A percentile compares a stretch with the other conserved stretches of the same genome.
These are phyloP conservation scores for Magnolia officinalis DNA, from an alignment of 164 flowering plant species.

Conservation along the genomic window DNA sequence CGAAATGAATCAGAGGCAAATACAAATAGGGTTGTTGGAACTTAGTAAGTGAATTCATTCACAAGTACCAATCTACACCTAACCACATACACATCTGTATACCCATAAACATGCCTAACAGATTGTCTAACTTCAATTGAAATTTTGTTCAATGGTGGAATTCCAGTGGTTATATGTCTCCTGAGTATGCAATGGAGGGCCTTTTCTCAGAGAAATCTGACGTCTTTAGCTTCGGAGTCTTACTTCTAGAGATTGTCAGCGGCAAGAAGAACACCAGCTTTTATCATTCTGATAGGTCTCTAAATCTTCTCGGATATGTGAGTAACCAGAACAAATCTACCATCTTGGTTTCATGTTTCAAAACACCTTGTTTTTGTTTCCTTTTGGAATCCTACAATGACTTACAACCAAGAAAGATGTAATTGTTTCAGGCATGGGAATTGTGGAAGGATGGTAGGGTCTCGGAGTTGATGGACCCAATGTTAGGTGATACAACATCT, in stretches of 20 bases:
- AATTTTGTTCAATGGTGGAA: background rate
- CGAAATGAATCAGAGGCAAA: constrained; percentile 19
- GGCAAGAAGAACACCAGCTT: background rate
- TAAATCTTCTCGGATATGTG: background rate
- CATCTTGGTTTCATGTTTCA: too few relatives aligned
- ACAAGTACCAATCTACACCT: too few relatives aligned
- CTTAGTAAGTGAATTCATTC: constrained; percentile 21
- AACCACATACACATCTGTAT: too few relatives aligned
- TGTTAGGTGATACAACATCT: background rate
- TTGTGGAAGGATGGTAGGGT: constrained; percentile 5
- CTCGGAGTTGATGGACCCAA: background rate
- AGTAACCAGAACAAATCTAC: background rate
- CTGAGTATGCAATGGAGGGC: constrained; percentile 53
- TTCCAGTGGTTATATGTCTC: constrained; percentile 40
- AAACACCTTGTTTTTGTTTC: too few relatives aligned
- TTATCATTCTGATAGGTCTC: background rate
- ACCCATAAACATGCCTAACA: too few relatives aligned
- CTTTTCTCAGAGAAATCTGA: constrained; percentile 21
- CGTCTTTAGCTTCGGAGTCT: constrained; percentile 8
- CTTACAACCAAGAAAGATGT: too few relatives aligned
- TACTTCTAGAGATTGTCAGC: background rate
- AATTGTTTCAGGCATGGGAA: constrained; percentile 6
- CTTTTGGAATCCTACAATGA: too few relatives aligned
- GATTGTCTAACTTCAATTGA: too few relatives aligned
- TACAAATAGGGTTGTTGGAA: constrained; percentile 29